A percentile compares a stretch with the other conserved stretches of the same genome.
Evolutionary conservation across 352 stramenopile species (phyloP).

Genomic region (Phytopythium helicoides): DNA sequence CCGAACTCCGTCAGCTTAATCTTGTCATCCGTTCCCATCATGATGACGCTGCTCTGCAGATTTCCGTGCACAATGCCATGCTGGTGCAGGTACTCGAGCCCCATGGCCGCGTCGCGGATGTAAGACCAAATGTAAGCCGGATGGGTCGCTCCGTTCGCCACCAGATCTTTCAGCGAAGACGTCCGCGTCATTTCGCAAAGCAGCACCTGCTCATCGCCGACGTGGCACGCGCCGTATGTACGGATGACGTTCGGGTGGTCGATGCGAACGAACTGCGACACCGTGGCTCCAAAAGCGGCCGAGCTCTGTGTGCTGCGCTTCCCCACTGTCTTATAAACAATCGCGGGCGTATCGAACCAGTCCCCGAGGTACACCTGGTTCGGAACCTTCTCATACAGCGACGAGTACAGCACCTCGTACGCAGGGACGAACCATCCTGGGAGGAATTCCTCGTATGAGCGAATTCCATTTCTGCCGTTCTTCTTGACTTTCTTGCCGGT

Average conservation of each 20-base stretch:
- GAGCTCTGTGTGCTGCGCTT: not conserved
- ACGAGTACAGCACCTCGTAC: constrained; percentile 8
- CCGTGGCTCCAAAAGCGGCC: not conserved
- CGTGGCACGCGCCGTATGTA: constrained; percentile 24
- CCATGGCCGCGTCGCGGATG: constrained; percentile 18
- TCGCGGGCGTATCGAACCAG: constrained; percentile 6
- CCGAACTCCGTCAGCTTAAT: constrained; percentile 26
- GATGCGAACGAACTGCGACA: constrained; percentile 7
- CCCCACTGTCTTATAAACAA: constrained; percentile 6
- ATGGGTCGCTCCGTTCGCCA: constrained; percentile 3
- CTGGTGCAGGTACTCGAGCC: constrained; percentile 21
- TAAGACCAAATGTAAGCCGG: constrained; percentile 11
- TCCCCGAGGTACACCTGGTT: constrained; percentile 9
- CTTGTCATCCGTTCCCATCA: constrained; percentile 16
- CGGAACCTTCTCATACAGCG: constrained; percentile 6
- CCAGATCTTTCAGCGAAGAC: constrained; percentile 6
- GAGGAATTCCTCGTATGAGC: constrained; percentile 3
- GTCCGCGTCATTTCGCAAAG: constrained; percentile 8
- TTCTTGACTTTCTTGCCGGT: constrained; percentile 1
- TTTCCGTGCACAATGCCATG: constrained; percentile 18
- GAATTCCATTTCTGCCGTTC: not conserved
- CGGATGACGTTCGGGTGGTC: constrained; percentile 25
- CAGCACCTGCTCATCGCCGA: constrained; percentile 9
- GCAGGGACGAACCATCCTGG: constrained; percentile 5
- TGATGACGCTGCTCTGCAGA: constrained; percentile 23